Conservation (phyloP, 2,329 filamentous ascomycete genomes). For the Fusarium sambucinum region DNA sequence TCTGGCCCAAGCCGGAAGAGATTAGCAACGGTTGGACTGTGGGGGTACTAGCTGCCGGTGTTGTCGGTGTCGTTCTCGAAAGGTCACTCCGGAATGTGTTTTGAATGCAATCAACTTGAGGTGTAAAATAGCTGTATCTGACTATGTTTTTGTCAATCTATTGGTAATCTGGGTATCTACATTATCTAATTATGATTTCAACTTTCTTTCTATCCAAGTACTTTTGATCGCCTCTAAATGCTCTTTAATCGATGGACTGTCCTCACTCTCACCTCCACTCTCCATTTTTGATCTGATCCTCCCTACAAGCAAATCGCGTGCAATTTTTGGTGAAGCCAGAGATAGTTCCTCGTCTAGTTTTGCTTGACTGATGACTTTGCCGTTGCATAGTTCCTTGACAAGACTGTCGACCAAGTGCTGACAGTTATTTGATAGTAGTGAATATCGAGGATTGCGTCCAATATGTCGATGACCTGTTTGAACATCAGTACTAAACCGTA, state of each 20-base stretch:
- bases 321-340: constrained; percentile 40
- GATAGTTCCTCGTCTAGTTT: constrained; percentile 43
- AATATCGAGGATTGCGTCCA: constrained; percentile 32
- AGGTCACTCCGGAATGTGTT: not conserved
- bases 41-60: not conserved
- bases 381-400: constrained; percentile 46
- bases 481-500: not conserved
- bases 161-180: not conserved
- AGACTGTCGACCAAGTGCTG: constrained; percentile 44
- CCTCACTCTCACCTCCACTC: constrained; percentile 33
- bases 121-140: not conserved
- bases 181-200: not conserved
- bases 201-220: constrained; percentile 21
- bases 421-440: constrained; percentile 43
- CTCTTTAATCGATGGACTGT: constrained; percentile 41
- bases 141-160: no score
- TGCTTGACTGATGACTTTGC: constrained; percentile 44
- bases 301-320: constrained; percentile 40
- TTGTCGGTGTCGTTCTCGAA: constrained; percentile 9
- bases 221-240: constrained; percentile 36
- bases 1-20: constrained; percentile 21
- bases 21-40: constrained; percentile 6
- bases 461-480: constrained; percentile 34
- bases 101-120: not conserved
- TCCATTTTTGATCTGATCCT: constrained; percentile 40